Evolutionary conservation across 306 rosid species (phyloP), one percentile per base, ranked within the genome.

Genomic region (Purshia tridentata): DNA sequence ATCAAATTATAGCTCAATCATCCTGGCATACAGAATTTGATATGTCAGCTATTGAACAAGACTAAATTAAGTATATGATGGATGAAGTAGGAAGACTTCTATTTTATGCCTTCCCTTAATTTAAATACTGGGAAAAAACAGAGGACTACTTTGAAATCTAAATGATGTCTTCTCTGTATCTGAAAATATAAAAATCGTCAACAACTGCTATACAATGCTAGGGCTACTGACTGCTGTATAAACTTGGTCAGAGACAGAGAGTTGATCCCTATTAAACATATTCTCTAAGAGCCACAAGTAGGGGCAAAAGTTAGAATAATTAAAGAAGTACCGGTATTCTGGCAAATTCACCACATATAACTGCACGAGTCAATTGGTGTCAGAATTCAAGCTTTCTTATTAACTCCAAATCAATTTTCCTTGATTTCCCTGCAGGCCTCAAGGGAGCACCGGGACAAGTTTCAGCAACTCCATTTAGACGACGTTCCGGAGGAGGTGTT

Each of bases 341-440:
- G 40, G 57, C 76, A 60, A 50, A 56, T 56, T 61, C 78, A 49
- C 54, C 48, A 23, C 35, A 76, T 13, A 52, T 50, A 73, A 44
- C 53, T 5, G 4, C 60, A 74, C 14, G 63, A 64, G 57, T 16
- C 57, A 57, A 67, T 40, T 23, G 67, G 67, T 7, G 67, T 86
- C 85, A 88, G 81, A 91, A 91, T 23, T 90, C 85, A 45, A 91
- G 96, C 91, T 85, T 93, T 82, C 93, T 86, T 85, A 96, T 84
- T 29, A 91, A 50, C 9, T 71, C 85, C 75, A 65, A 20, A 39
- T 76, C 84, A 65, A 87, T 79, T 35, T 71, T 72, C 77, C 87
- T 87, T 3, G 85, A 75, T 9, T 72, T 81, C 54, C 81, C 78
- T 1, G 52, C 12, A 0, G 86, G 78, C 81, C 86, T 88, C 53